phyloP scores from a whole-genome alignment of 2,329 filamentous ascomycete genomes.

The Lasiodiplodia theobromae region DNA sequence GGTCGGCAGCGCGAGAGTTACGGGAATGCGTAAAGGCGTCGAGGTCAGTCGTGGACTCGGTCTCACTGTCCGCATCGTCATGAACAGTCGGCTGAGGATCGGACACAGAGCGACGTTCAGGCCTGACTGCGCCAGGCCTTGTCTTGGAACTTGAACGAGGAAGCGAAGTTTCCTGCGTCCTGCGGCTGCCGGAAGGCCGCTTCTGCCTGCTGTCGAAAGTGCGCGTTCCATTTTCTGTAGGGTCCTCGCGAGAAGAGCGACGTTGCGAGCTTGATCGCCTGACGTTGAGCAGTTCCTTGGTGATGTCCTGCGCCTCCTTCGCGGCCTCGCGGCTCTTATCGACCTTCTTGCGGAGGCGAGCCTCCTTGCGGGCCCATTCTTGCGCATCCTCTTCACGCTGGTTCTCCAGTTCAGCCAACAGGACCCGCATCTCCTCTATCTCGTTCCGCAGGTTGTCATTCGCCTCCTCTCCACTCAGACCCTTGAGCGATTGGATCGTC shows the following conservation, averaged over 20 bases:
- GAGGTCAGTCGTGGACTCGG: slow-evolving; percentile 50
- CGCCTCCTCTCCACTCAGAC: slow-evolving; percentile 45
- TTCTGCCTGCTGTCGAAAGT: slow-evolving; percentile 15
- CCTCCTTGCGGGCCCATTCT: slow-evolving; percentile 43
- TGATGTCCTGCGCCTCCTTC: slow-evolving; percentile 40
- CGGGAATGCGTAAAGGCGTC: slow-evolving; percentile 23
- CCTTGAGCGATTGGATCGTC: slow-evolving; percentile 48
- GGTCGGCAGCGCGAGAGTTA: background rate
- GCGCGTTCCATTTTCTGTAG: slow-evolving; percentile 2
- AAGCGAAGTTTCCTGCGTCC: background rate
- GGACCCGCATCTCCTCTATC: slow-evolving; percentile 49
- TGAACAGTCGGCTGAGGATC: slow-evolving; percentile 27
- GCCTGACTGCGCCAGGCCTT: slow-evolving; percentile 4
- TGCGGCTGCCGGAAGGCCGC: slow-evolving; percentile 12
- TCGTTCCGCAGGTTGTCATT: slow-evolving; percentile 50
- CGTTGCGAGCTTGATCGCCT: slow-evolving; percentile 39
- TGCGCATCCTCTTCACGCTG: slow-evolving; percentile 45
- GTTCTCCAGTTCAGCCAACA: slow-evolving; percentile 45
- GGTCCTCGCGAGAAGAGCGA: slow-evolving; percentile 6
- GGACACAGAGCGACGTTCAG: slow-evolving; percentile 28
- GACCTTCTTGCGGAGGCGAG: slow-evolving; percentile 43
- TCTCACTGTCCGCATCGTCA: slow-evolving; percentile 41
- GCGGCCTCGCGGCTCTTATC: slow-evolving; percentile 40
- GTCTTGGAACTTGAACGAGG: slow-evolving; percentile 30
- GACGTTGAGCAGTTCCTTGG: slow-evolving; percentile 40